Percentiles rank a stretch among this genome's conserved stretches.
Conservation (phyloP, 441 rosid species). For the Hypseocharis bilobata region DNA sequence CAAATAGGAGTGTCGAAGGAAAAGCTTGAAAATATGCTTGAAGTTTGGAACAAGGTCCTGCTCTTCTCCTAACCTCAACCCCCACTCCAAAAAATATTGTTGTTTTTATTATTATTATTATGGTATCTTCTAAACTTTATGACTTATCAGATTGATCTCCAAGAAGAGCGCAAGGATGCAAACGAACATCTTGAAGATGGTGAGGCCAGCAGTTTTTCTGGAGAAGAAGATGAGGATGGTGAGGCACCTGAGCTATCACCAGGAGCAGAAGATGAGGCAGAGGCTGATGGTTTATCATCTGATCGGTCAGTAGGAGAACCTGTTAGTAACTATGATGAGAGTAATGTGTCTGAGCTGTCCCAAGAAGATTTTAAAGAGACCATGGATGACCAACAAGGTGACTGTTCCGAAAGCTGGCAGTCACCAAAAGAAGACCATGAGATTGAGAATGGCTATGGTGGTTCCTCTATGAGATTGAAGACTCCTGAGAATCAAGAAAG, state of each 20-base stretch:
- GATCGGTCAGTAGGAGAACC: neutral
- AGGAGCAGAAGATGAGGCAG: slow-evolving; percentile 2
- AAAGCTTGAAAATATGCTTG: slow-evolving; percentile 70
- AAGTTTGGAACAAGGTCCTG: slow-evolving; percentile 88
- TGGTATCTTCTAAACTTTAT: slow-evolving; percentile 7
- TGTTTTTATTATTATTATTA: neutral
- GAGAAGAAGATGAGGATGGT: slow-evolving; percentile 30
- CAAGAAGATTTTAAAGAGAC: slow-evolving; percentile 22
- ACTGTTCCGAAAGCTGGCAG: slow-evolving; percentile 38
- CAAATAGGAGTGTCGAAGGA: slow-evolving; percentile 84
- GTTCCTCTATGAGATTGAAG: no score
- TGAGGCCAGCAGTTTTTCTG: slow-evolving; percentile 28
- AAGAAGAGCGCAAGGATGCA: slow-evolving; percentile 37
- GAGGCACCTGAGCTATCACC: slow-evolving; percentile 18
- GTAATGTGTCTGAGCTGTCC: slow-evolving; percentile 10
- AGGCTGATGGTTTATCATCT: neutral
- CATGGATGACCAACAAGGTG: slow-evolving; percentile 24
- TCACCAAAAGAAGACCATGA: slow-evolving; percentile 37
- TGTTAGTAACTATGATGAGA: slow-evolving; percentile 11
- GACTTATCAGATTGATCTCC: slow-evolving; percentile 54
- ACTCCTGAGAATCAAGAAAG: slow-evolving; percentile 22
- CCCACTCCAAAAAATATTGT: slow-evolving; percentile 8
- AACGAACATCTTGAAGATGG: slow-evolving; percentile 25
- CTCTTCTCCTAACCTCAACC: neutral
- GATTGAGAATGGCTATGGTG: no score